phyloP scores from a whole-genome alignment of 2,329 filamentous ascomycete genomes.

The Tolypocladium album region DNA sequence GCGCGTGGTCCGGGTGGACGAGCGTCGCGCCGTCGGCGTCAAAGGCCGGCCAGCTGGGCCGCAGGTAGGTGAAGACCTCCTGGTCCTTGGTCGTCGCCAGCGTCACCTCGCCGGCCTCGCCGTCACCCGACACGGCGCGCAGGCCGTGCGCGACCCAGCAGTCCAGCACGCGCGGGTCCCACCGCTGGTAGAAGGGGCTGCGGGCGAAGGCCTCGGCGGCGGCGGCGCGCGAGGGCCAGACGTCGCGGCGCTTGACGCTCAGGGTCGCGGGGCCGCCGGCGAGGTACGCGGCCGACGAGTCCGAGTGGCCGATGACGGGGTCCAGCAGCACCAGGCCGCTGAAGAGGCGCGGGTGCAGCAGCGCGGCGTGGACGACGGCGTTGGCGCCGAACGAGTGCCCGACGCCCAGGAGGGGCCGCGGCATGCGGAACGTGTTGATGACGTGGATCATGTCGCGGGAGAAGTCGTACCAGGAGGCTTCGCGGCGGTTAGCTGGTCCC shows the following conservation, averaged over 20 bases:
- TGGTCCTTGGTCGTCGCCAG: slow-evolving; percentile 78
- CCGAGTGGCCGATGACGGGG: slow-evolving; percentile 56
- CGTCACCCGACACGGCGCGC: slow-evolving; percentile 41
- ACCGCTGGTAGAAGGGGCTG: slow-evolving; percentile 62
- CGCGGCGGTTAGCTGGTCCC: background rate
- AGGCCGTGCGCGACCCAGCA: slow-evolving; percentile 53
- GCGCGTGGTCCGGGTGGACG: slow-evolving; percentile 27
- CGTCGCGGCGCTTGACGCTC: slow-evolving; percentile 64
- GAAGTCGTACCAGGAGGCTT: slow-evolving; percentile 80
- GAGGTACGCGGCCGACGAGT: slow-evolving; percentile 21
- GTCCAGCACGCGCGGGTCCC: slow-evolving; percentile 73
- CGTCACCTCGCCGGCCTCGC: slow-evolving; percentile 45
- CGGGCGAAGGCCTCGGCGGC: slow-evolving; percentile 57
- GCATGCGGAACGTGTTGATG: slow-evolving; percentile 72
- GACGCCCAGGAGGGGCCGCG: slow-evolving; percentile 70
- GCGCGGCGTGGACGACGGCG: slow-evolving; percentile 58
- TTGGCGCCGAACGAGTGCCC: slow-evolving; percentile 84
- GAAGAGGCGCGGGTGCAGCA: slow-evolving; percentile 74
- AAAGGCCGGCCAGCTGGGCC: slow-evolving; percentile 42
- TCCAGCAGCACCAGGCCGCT: slow-evolving; percentile 70
- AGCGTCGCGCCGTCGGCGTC: slow-evolving; percentile 24
- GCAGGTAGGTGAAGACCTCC: slow-evolving; percentile 62
- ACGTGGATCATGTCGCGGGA: slow-evolving; percentile 75
- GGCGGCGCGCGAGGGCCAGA: slow-evolving; percentile 66
- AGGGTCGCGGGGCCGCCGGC: slow-evolving; percentile 37